Evolutionary conservation across 495 filamentous ascomycete genomes (phyloP), one percentile per base, ranked within the genome.

Genomic region (Penicillium flavigenum): DNA sequence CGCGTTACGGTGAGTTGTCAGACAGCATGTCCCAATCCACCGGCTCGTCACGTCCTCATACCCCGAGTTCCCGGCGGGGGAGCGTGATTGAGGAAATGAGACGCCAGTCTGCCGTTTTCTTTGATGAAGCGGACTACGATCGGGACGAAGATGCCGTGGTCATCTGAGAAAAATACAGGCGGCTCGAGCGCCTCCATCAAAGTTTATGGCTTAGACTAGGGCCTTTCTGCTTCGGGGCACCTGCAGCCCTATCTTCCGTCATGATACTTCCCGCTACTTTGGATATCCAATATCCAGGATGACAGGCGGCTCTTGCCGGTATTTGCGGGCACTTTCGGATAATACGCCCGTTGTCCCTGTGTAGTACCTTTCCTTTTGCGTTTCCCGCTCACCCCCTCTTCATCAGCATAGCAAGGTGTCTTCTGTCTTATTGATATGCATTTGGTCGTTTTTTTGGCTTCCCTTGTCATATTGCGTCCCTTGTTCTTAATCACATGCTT

Each of bases 31-130:
- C 71, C 32, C 66, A 66, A 36, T 69, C 66, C 19, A 61, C 59
- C 9, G 42, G 52, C 20, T 61, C 65, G 9, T 72, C 69, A 11
- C 68, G 69, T 32, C 53, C 66, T 58, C 61, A 63, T 26, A 61
- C 63, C 52, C 63, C 62, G 16, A 59, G 41, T 29, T 62, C 63
- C 51, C 55, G 72, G 49, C 65, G 72, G 52, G 73, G 72, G n/a
- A 81, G 76, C 58, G 61, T 86, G 19, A 72, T 88, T 39, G 76
- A 83, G 59, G 85, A 88, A 65, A 66, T 87, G 39, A 70, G 76
- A 41, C 70, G 84, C 50, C 85, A 88, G 67, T 80, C 80, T 42
- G 75, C 78, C 6, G 84, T 88, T 1, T 86, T 88, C 61, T 83
- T 83, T 58, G 83, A 85, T 51, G 82, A 86, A 64, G 65, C 74